Conservation (phyloP, 164 flowering plant genomes). For the Hamamelis virginiana region DNA sequence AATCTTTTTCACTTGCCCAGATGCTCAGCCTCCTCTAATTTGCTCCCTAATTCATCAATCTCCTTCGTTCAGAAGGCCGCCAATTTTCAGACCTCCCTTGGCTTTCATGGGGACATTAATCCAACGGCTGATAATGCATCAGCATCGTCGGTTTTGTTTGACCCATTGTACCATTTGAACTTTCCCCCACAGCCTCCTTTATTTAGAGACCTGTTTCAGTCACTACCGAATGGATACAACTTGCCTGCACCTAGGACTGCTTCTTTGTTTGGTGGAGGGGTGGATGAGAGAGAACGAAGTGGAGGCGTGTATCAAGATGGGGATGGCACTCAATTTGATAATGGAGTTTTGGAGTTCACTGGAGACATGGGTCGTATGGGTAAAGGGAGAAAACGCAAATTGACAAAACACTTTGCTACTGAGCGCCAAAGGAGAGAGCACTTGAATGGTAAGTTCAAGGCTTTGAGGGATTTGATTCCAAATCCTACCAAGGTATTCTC, state of each 20-base stretch:
- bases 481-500: constrained; percentile 74
- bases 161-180: constrained; percentile 63
- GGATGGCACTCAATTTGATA: constrained; percentile 41
- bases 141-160: constrained; percentile 35
- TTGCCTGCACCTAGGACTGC: constrained; percentile 29
- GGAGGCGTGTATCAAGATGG: constrained; percentile 34
- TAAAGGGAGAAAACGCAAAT: constrained; percentile 35
- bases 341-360: constrained; percentile 60
- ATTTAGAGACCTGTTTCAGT: constrained; percentile 58
- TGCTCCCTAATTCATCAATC: constrained; percentile 44
- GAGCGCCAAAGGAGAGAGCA: constrained; percentile 79
- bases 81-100: constrained; percentile 26
- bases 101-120: constrained; percentile 31
- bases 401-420: constrained; percentile 56
- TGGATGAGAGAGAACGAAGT: constrained; percentile 46
- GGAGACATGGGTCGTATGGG: constrained; percentile 34
- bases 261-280: constrained; percentile 42
- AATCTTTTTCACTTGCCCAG: constrained; percentile 53
- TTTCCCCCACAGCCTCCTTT: constrained; percentile 76
- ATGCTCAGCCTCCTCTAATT: constrained; percentile 35
- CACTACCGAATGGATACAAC: constrained; percentile 52
- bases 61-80: constrained; percentile 30
- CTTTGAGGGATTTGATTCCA: constrained; percentile 61
- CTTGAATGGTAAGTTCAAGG: constrained; percentile 53
- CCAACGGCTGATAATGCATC: constrained; percentile 14